A percentile compares a stretch with the other conserved stretches of the same genome.
These are phyloP conservation scores for Nidularia sp. DNA, from an alignment of 768 basidiomycete genomes.

Conservation along the genomic window DNA sequence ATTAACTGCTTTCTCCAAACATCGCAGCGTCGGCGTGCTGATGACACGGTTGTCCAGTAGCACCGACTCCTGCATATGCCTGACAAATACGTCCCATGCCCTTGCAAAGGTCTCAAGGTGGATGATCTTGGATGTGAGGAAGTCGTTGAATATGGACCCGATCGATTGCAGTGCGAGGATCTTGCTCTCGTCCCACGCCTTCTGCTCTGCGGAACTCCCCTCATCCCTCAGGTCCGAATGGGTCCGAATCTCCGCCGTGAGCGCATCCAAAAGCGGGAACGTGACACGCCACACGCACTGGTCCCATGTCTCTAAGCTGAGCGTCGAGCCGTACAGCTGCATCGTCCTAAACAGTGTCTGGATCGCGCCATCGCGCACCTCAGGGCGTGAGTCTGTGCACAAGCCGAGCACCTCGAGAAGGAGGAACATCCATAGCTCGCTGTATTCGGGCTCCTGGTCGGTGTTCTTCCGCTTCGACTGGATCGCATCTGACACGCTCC, in stretches of 20 bases:
- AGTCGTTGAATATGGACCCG: constrained; percentile 80
- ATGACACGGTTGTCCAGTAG: constrained; percentile 62
- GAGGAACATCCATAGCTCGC: constrained; percentile 91
- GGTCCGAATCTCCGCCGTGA: constrained; percentile 53
- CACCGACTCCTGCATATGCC: constrained; percentile 67
- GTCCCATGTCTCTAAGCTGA: constrained; percentile 83
- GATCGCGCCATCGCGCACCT: constrained; percentile 91
- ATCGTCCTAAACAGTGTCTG: constrained; percentile 93
- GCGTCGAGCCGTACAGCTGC: constrained; percentile 86
- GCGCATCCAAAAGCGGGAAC: constrained; percentile 78
- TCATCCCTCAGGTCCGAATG: constrained; percentile 15
- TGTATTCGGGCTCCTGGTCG: constrained; percentile 69
- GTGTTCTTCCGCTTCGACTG: constrained; percentile 72
- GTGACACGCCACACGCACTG: constrained; percentile 89
- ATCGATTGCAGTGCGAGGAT: constrained; percentile 80
- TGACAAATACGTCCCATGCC: constrained; percentile 75
- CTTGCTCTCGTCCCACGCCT: constrained; percentile 86
- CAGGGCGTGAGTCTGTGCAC: constrained; percentile 77
- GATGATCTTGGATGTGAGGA: constrained; percentile 71
- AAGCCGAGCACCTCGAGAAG: constrained; percentile 79
- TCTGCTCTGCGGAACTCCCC: constrained; percentile 14
- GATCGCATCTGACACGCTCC: constrained; percentile 95
- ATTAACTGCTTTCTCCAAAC: constrained; percentile 74
- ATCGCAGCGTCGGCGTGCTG: constrained; percentile 81
- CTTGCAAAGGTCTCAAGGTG: constrained; percentile 62